phyloP scores from a whole-genome alignment of 768 basidiomycete species.

The Leucocoprinus birnbaumii region DNA sequence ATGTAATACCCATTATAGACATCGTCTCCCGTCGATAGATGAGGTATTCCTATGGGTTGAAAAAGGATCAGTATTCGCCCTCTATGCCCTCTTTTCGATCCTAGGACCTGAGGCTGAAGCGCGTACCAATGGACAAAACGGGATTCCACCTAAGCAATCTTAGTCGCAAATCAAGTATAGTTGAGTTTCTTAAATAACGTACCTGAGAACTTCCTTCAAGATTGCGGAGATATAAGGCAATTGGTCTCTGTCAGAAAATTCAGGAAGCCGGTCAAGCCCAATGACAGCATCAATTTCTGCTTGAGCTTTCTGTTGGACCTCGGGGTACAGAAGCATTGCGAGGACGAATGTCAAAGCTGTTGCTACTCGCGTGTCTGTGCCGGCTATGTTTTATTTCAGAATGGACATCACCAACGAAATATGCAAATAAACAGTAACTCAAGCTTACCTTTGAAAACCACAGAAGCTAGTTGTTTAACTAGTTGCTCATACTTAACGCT shows the following conservation, averaged over 20 bases:
- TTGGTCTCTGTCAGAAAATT: conserved; percentile 17
- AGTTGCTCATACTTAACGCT: no score
- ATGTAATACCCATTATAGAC: conserved; percentile 15
- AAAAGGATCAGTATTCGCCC: no score
- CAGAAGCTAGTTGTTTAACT: not conserved
- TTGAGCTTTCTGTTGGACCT: conserved; percentile 19
- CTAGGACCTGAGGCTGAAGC: no score
- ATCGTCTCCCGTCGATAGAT: conserved; percentile 9
- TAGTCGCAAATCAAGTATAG: not conserved
- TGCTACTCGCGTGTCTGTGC: conserved; percentile 4
- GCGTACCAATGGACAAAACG: no score
- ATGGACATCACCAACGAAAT: not conserved
- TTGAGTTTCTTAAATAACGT: not conserved
- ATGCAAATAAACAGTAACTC: not conserved
- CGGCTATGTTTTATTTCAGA: no score
- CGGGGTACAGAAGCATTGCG: conserved; percentile 12
- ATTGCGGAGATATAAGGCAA: conserved; percentile 21
- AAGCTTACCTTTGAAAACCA: conserved; percentile 6
- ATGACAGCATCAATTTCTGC: conserved; percentile 22
- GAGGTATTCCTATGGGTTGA: conserved; percentile 13
- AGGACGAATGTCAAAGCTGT: conserved; percentile 6
- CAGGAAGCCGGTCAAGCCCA: conserved; percentile 17
- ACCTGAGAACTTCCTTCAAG: conserved; percentile 20
- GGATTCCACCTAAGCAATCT: conserved; percentile 7
- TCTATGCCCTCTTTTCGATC: no score